Evolutionary conservation across 2,329 filamentous ascomycete genomes (phyloP), one percentile per base, ranked within the genome.

Genomic region (Zalaria sp.): DNA sequence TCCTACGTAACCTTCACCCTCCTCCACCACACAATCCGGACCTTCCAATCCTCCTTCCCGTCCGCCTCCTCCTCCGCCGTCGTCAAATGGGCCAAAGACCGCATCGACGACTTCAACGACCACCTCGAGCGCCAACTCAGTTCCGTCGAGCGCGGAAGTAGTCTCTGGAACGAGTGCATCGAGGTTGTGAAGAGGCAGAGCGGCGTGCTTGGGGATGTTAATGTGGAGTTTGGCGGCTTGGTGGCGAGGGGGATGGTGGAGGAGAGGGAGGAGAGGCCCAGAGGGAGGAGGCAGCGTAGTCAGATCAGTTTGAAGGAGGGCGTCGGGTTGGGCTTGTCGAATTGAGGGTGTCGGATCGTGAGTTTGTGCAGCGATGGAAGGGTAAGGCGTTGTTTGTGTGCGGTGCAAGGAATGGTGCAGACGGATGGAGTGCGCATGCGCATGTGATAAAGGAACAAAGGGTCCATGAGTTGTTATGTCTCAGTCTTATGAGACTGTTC

Each of bases 21-120:
- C 49, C 89, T 98, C 57, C 80, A 85, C 52, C 95, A 96, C 62
- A 96, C 91, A 0, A 83, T 96, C 41, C 50, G 53, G 8, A 58
- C 55, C 1, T 61, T 57, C 45, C 47, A 46, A 3, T 44, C 48
- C 5, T 50, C 51, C 2, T 93, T 86, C 58, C 96, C 96, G 57
- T 81, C 87, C 7, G 73, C 84, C 26, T 71, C 79, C 9, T 93
- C 91, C 73, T 93, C 86, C 54, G 87, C 88, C 0, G 93, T 87
- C 53, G 89, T 98, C 53, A 93, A 89, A 57, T 98, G 91, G 91
- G 88, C 87, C n/a, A 96, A 95, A 62, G 82, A 91, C 52, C 80
- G 93, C 57, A 78, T 96, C 1, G 88, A 95, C 52, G 79, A 79
- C 2, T 96, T 96, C 68, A 96, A 95, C 54, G 72, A 71, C 37